Evolutionary conservation across 805 yeast species (phyloP), one percentile per base, ranked within the genome.

Genomic region (Candida ovalis): DNA sequence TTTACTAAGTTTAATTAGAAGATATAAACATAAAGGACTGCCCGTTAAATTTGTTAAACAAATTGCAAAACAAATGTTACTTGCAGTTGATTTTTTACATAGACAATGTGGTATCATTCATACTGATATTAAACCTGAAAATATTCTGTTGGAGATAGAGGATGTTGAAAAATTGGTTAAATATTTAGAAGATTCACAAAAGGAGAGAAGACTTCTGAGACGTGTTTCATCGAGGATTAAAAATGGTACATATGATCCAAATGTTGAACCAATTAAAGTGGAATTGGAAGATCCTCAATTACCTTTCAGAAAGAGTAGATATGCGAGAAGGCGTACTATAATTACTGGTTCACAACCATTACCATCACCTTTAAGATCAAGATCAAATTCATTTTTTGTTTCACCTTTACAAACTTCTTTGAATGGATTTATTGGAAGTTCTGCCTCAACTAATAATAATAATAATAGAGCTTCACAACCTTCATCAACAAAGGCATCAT

Each of bases 291-390:
- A 43, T 17, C 50, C 49, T 42, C 60, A 55, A 47, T 52, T 57
- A 33, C 57, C 63, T 30, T 56, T 58, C 44, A 46, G 68, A 40
- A 60, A 61, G 45, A 59, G 64, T 37, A 58, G 86, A 41, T 56
- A 54, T 25, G 72, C 88, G 30, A 76, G 96, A 59, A 70, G 92
- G 36, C 84, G 82, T 53, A 83, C 95, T 0, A 68, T 90, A 22
- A 84, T 90, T 43, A 87, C 95, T 0, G 96, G 96, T 0, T 88
- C 96, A 0, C 96, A 90, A 65, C 97, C 97, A 2, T 71, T 90
- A 48, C 96, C 97, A 3, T 86, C 96, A 0, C 96, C 97, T 1
- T 71, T 89, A 43, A 73, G 91, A 45, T 77, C 92, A 1, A 55
- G 65, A 38, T 65, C 68, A 19, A 55, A 50, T 44, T 59, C 67